phyloP scores from a whole-genome alignment of 2,329 filamentous ascomycete genomes.

The Cadophora luteo-olivacea region DNA sequence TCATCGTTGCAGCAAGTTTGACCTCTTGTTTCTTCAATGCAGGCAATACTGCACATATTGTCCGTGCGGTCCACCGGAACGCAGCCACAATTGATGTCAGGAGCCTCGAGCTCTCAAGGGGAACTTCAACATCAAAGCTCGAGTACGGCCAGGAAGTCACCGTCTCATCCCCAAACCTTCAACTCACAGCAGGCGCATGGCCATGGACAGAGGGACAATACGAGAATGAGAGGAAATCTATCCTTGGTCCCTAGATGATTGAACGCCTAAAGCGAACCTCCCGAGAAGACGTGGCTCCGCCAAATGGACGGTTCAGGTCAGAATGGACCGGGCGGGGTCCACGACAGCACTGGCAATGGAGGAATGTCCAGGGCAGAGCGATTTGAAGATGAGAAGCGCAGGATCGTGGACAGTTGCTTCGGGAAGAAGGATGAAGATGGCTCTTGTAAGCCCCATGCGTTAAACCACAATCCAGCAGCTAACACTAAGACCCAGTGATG shows the following conservation, averaged over 20 bases:
- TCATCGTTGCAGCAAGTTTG: not conserved
- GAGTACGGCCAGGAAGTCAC: not conserved
- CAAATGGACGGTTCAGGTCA: conserved; percentile 45
- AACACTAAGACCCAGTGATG: conserved; percentile 57
- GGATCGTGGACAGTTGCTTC: conserved; percentile 96
- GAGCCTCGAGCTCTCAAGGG: conserved; percentile 22
- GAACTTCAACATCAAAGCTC: not conserved
- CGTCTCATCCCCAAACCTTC: not conserved
- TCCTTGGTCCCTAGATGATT: conserved; percentile 34
- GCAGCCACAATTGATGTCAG: conserved; percentile 31
- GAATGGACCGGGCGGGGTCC: conserved; percentile 45
- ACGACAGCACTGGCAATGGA: conserved; percentile 40
- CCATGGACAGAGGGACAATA: conserved; percentile 30
- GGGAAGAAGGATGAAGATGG: conserved; percentile 87
- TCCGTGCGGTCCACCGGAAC: conserved; percentile 23
- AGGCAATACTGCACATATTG: conserved; percentile 11
- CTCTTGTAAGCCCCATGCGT: conserved; percentile 61
- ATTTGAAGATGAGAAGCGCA: conserved; percentile 95
- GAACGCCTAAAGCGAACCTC: conserved; percentile 24
- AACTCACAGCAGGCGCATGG: conserved; percentile 23
- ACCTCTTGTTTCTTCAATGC: not conserved
- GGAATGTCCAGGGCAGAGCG: conserved; percentile 66
- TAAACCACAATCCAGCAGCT: not conserved
- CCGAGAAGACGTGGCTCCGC: conserved; percentile 42
- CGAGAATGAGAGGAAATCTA: conserved; percentile 17